Conservation (phyloP, 176 grass and related monocot genomes). For the Bothriochloa decipiens region DNA sequence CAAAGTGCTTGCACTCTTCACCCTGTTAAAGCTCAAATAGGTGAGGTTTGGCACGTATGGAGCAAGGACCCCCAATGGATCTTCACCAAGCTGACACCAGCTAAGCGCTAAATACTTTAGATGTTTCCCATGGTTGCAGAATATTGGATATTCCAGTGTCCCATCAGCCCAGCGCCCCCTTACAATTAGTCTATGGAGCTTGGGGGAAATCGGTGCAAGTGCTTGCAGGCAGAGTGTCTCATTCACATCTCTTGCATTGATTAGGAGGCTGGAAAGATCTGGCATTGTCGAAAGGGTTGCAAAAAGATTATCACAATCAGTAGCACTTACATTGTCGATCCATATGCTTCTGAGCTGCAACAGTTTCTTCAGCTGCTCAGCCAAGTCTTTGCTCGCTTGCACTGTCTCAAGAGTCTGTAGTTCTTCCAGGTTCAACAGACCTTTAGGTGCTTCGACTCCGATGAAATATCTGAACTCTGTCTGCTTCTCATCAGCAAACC, state of each 20-base stretch:
- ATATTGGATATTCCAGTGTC: conserved; percentile 31
- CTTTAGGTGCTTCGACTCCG: conserved; percentile 48
- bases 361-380: conserved; percentile 45
- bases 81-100: conserved; percentile 22
- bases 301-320: conserved; percentile 24
- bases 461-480: conserved; percentile 38
- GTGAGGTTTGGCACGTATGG: conserved; percentile 16
- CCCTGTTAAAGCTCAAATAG: conserved; percentile 3
- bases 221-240: conserved; percentile 16
- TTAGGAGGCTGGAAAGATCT: conserved; percentile 40
- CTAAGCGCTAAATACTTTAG: conserved; percentile 9
- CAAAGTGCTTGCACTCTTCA: conserved; percentile 22
- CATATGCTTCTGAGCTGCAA: conserved; percentile 32
- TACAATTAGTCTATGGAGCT: conserved; percentile 29
- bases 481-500: conserved; percentile 28
- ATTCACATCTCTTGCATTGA: conserved; percentile 22
- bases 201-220: not conserved
- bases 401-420: conserved; percentile 53
- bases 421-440: conserved; percentile 22
- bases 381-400: conserved; percentile 26
- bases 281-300: conserved; percentile 9
- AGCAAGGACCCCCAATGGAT: not conserved
- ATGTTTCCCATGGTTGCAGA: not conserved
- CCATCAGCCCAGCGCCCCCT: not conserved
- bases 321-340: conserved; percentile 31